Conservation (phyloP, 179 eudicot genomes). For the Silene coronaria region DNA sequence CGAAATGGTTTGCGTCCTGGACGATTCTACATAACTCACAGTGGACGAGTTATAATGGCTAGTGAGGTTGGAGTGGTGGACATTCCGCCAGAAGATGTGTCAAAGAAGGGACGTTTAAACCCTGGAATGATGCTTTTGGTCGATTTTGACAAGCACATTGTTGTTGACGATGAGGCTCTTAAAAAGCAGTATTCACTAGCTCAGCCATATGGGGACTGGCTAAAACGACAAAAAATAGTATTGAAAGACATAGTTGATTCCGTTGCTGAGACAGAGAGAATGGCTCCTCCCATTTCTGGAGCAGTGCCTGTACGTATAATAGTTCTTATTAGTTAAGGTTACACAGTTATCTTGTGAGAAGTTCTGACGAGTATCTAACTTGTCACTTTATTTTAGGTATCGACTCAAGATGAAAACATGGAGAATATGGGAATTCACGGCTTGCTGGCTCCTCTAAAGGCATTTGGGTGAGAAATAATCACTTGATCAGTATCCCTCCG, state of each 20-base stretch:
- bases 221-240: slow-evolving; percentile 70
- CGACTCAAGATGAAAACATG: slow-evolving; percentile 62
- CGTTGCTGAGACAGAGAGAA: slow-evolving; percentile 51
- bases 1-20: slow-evolving; percentile 98
- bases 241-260: slow-evolving; percentile 79
- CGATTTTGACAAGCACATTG: slow-evolving; percentile 88
- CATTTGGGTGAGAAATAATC: slow-evolving; percentile 68
- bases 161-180: slow-evolving; percentile 90
- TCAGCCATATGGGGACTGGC: slow-evolving; percentile 95
- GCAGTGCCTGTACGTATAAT: slow-evolving; percentile 50
- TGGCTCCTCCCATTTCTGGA: slow-evolving; percentile 69
- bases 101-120: slow-evolving; percentile 87
- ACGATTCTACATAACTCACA: slow-evolving; percentile 86
- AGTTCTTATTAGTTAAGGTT: neutral
- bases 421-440: slow-evolving; percentile 86
- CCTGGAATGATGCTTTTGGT: slow-evolving; percentile 99
- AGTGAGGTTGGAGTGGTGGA: slow-evolving; percentile 99
- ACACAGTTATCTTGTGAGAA: neutral
- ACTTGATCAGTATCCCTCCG: neutral
- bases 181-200: slow-evolving; percentile 86
- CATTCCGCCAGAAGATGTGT: slow-evolving; percentile 81
- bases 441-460: slow-evolving; percentile 82
- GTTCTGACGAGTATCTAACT: slow-evolving; percentile 16
- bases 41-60: slow-evolving; percentile 96
- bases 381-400: slow-evolving; percentile 36